These are phyloP conservation scores for Aristolochia contorta DNA, from an alignment of 164 flowering plant genomes.

Conservation along the genomic window DNA sequence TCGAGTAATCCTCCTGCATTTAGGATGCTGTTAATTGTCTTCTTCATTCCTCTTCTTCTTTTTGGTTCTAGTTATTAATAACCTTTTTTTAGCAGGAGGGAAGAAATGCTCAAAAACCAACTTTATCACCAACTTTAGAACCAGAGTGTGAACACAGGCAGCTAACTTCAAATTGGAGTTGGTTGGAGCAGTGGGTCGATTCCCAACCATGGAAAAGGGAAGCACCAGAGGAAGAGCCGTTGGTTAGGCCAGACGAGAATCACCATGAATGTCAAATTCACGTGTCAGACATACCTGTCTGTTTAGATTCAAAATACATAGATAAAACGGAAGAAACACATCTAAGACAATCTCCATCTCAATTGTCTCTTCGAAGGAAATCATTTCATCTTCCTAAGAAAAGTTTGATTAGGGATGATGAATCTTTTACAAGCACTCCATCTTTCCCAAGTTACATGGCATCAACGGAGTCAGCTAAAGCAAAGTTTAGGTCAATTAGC, in stretches of 20 bases:
- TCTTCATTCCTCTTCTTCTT: not conserved
- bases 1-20: not conserved
- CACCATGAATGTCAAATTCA: not conserved
- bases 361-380: conserved; percentile 21
- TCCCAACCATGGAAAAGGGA: conserved; percentile 34
- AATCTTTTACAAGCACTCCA: conserved; percentile 34
- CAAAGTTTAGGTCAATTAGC: conserved; percentile 62
- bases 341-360: conserved; percentile 20
- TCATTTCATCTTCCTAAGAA: conserved; percentile 25
- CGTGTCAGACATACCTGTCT: conserved; percentile 19
- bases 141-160: conserved; percentile 32
- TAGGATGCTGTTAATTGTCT: not conserved
- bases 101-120: conserved; percentile 27
- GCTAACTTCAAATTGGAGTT: conserved; percentile 32
- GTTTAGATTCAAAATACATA: conserved; percentile 14
- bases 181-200: conserved; percentile 75
- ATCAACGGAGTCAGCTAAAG: conserved; percentile 61
- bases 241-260: not conserved
- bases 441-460: conserved; percentile 65
- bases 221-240: conserved; percentile 15
- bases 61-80: not conserved
- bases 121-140: conserved; percentile 10
- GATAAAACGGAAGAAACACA: conserved; percentile 18
- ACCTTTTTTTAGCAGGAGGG: conserved; percentile 16
- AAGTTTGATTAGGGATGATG: conserved; percentile 20